These are phyloP conservation scores for Remersonia thermophila DNA, from an alignment of 2,329 filamentous ascomycete species.

Conservation along the genomic window DNA sequence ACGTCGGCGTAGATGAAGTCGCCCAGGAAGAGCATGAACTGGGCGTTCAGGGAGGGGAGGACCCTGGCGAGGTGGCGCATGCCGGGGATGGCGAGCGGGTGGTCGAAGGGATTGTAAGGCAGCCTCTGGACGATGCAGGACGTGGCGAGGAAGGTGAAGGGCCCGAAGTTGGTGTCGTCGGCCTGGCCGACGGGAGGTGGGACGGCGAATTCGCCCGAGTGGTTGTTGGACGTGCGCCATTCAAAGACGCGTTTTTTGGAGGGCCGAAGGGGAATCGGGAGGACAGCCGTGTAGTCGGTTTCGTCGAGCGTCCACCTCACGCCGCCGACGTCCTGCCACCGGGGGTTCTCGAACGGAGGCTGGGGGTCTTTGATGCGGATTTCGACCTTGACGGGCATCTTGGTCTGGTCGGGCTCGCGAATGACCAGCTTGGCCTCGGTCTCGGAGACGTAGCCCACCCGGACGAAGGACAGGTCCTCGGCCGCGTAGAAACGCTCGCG, in stretches of 20 bases:
- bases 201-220: constrained; percentile 68
- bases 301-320: constrained; percentile 56
- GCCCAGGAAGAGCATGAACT: constrained; percentile 72
- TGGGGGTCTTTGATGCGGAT: constrained; percentile 43
- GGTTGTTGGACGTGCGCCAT: constrained; percentile 78
- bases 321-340: constrained; percentile 56
- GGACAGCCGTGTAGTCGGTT: constrained; percentile 69
- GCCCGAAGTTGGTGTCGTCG: constrained; percentile 47
- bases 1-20: constrained; percentile 91
- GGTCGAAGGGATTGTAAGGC: constrained; percentile 74
- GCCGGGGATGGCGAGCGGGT: constrained; percentile 71
- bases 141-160: constrained; percentile 82
- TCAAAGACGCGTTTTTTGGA: constrained; percentile 64
- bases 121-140: constrained; percentile 89
- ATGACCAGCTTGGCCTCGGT: constrained; percentile 69
- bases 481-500: constrained; percentile 60
- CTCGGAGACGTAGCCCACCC: constrained; percentile 77
- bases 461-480: constrained; percentile 69
- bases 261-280: constrained; percentile 53
- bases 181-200: constrained; percentile 58
- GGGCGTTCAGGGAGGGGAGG: constrained; percentile 58
- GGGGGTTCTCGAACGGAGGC: constrained; percentile 39
- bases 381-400: constrained; percentile 65
- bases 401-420: constrained; percentile 64
- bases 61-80: constrained; percentile 64